A percentile compares a stretch with the other conserved stretches of the same genome.
Evolutionary conservation across 2,329 filamentous ascomycete species (phyloP).

Genomic region (Aspergillus oerlinghausenensis): DNA sequence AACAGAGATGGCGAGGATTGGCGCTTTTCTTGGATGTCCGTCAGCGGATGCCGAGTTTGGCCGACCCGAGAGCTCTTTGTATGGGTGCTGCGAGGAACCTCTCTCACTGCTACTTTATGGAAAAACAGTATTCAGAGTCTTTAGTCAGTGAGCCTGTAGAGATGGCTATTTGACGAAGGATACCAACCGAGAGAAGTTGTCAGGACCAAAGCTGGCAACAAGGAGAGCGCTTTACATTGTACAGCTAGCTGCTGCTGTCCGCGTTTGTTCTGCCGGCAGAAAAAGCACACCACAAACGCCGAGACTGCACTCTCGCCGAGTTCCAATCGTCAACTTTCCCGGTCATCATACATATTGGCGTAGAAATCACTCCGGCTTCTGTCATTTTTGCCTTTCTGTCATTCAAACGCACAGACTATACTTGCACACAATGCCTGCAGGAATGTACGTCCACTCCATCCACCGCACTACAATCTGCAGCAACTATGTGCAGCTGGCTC

Average conservation of each 20-base stretch:
- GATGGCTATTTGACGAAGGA: not conserved
- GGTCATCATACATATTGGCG: not conserved
- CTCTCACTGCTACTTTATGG: not conserved
- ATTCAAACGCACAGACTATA: not conserved
- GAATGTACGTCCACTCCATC: constrained; percentile 15
- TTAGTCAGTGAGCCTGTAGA: not conserved
- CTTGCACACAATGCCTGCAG: constrained; percentile 16
- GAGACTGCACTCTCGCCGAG: not conserved
- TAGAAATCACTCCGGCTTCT: not conserved
- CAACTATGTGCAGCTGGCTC: not conserved
- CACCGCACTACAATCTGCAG: not conserved
- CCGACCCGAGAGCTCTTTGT: not conserved
- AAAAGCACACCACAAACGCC: not conserved
- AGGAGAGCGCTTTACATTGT: not conserved
- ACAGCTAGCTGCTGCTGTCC: not conserved
- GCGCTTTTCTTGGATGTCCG: not conserved
- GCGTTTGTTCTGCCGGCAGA: not conserved
- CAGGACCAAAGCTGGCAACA: not conserved
- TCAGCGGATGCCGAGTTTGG: not conserved
- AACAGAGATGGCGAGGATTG: not conserved
- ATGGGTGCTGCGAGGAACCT: not conserved
- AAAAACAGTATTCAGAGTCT: not conserved
- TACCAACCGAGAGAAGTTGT: not conserved
- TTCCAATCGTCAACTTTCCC: not conserved
- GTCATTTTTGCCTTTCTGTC: not conserved